phyloP scores from a whole-genome alignment of 169 alveolate species.

The Miamiensis avidus region DNA sequence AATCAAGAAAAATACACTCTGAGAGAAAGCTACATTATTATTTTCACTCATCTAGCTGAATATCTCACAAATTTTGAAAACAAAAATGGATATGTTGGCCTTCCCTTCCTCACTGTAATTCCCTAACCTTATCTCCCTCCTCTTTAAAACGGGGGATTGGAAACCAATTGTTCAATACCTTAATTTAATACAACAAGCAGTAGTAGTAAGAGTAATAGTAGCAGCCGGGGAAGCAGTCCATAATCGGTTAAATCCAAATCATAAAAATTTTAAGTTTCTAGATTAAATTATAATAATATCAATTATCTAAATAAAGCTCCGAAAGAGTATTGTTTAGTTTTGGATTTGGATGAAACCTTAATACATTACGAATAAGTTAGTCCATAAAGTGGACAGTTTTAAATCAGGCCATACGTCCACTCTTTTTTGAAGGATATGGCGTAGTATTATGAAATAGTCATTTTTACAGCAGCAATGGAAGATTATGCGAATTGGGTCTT shows the following conservation, averaged over 20 bases:
- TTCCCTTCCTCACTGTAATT: slow-evolving; percentile 3
- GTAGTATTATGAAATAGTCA: slow-evolving; percentile 77
- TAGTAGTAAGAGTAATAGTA: background rate
- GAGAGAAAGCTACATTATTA: too few relatives aligned
- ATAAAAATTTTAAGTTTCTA: background rate
- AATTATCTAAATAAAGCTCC: slow-evolving; percentile 8
- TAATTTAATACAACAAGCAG: background rate
- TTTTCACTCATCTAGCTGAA: too few relatives aligned
- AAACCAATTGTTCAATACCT: background rate
- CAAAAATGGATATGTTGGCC: background rate
- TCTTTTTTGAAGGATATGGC: slow-evolving; percentile 71
- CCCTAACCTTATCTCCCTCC: slow-evolving; percentile 4
- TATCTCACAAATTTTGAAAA: slow-evolving; percentile 3
- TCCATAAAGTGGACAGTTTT: slow-evolving; percentile 78
- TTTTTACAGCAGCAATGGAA: slow-evolving; percentile 85
- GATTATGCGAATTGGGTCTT: slow-evolving; percentile 86
- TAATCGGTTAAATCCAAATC: background rate
- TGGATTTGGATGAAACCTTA: slow-evolving; percentile 91
- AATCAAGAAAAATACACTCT: too few relatives aligned
- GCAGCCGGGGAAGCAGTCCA: background rate
- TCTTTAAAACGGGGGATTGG: background rate
- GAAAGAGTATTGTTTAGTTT: slow-evolving; percentile 72
- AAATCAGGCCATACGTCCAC: slow-evolving; percentile 79
- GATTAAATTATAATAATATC: background rate
- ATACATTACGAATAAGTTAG: slow-evolving; percentile 84